A percentile compares a stretch with the other conserved stretches of the same genome.
Conservation (phyloP, 495 filamentous ascomycete genomes). For the Neurospora pannonica region DNA sequence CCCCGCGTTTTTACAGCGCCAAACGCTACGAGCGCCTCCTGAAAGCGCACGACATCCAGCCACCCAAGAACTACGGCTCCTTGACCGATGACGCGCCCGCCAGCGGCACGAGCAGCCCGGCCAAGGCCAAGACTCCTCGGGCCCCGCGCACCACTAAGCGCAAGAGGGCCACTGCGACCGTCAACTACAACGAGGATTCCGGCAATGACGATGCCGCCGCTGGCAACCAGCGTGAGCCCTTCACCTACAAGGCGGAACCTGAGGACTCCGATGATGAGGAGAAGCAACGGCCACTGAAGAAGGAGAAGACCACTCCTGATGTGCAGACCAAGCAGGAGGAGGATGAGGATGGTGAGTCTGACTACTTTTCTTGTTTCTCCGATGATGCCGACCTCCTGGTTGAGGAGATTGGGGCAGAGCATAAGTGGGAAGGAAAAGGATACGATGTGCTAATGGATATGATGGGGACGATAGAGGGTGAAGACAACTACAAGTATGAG, state of each 20-base stretch:
- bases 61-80: not conserved
- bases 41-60: constrained; percentile 43
- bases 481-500: not conserved
- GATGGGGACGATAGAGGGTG: not conserved
- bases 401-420: not conserved
- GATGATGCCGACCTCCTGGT: not conserved
- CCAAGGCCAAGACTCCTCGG: not conserved
- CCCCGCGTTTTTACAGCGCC: not conserved
- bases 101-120: not conserved
- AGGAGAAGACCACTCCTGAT: not conserved
- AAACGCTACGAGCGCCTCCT: constrained; percentile 59
- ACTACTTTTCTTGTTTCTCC: constrained; percentile 5
- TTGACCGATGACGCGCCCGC: not conserved
- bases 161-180: not conserved
- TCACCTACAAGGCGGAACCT: not conserved
- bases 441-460: not conserved
- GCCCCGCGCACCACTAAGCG: not conserved
- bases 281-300: not conserved
- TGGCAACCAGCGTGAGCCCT: not conserved
- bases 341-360: constrained; percentile 4
- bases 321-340: not conserved
- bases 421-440: not conserved
- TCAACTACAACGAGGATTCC: not conserved
- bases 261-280: not conserved
- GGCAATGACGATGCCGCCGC: not conserved